Base-by-base conservation (phyloP, 352 stramenopile species). In the Peronospora farinosa region DNA sequence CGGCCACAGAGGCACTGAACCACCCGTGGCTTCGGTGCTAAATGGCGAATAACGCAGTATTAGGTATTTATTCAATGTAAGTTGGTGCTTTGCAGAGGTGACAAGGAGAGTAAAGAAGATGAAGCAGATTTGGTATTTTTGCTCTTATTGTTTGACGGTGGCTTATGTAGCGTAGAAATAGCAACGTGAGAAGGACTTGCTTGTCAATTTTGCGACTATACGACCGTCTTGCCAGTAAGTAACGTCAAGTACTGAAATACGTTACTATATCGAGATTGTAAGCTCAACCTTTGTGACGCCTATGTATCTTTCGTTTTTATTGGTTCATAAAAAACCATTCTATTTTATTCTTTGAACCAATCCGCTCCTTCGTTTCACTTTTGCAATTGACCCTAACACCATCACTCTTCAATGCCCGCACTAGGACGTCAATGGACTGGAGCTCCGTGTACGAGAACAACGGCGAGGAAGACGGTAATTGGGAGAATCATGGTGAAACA, bases 371-470 rank as follows among this genome's bases (percentile, higher is more conserved):
- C n/a, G n/a, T n/a, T 31, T 10, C n/a, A n/a, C 27, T 31, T 31
- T 10, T 1, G 8, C 27, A 31, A 31, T 31, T 5, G 27, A 31
- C 27, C 27, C 2, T 31, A 31, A 5, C 8, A 10, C 27, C 27
- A 31, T 31, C 39, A 44, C 39, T 44, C 39, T 43, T 19, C 25
- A 13, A 44, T 44, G 27, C 40, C n/a, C 40, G 21, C 21, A 40
- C 31, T 48, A 19, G 19, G 21, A 19, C 23, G 51, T 52, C n/a
- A 21, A 88, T 88, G 78, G 78, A 88, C 63, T 88, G 78, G 78
- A 84, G 74, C 65, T 53, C 73, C 21, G 61, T 88, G 33, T 88
- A 86, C 63, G 73, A 84, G 37, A 82, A 89, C 73, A 67, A 67
- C 51, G 78, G 78, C 35, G 78, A 89, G 40, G 74, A 86, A 28